Evolutionary conservation across 495 filamentous ascomycete genomes (phyloP).

Genomic region (Neurospora sublineolata): DNA sequence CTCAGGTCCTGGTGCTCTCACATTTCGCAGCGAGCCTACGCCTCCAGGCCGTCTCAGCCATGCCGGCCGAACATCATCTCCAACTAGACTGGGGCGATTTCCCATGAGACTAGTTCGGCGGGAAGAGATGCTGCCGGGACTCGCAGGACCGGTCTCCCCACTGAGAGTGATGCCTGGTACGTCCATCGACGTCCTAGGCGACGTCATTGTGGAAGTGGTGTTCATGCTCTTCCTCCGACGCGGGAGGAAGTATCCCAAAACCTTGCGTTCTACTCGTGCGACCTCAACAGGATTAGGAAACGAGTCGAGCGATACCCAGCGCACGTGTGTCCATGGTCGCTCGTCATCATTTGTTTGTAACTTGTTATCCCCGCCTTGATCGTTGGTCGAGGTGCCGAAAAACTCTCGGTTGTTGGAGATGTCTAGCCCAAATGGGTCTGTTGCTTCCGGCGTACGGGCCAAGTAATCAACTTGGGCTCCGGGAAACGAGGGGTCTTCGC

Average conservation of each 20-base stretch:
- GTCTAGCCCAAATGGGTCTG: slow-evolving; percentile 16
- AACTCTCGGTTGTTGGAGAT: slow-evolving; percentile 21
- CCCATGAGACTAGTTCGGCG: slow-evolving; percentile 29
- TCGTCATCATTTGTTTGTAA: slow-evolving; percentile 24
- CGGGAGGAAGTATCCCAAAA: slow-evolving; percentile 84
- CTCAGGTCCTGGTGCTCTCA: slow-evolving; percentile 65
- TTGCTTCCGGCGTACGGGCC: slow-evolving; percentile 30
- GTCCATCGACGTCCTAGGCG: slow-evolving; percentile 53
- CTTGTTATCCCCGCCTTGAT: slow-evolving; percentile 6
- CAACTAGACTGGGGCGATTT: slow-evolving; percentile 16
- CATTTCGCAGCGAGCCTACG: slow-evolving; percentile 65
- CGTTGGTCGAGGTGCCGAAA: slow-evolving; percentile 22
- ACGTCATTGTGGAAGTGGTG: slow-evolving; percentile 44
- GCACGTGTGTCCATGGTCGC: slow-evolving; percentile 68
- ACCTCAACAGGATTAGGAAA: slow-evolving; percentile 66
- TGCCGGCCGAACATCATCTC: slow-evolving; percentile 24
- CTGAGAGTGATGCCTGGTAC: slow-evolving; percentile 31
- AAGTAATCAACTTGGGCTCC: slow-evolving; percentile 33
- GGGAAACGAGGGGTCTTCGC: slow-evolving; percentile 27
- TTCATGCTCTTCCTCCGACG: slow-evolving; percentile 65
- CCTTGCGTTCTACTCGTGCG: slow-evolving; percentile 66
- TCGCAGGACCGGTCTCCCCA: slow-evolving; percentile 24
- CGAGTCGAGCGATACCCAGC: slow-evolving; percentile 72
- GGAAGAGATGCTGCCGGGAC: slow-evolving; percentile 26
- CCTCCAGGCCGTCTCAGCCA: slow-evolving; percentile 71